A percentile compares a stretch with the other conserved stretches of the same genome.
These are phyloP conservation scores for Hanseniaspora pseudoguilliermondii DNA, from an alignment of 805 yeast genomes.

Conservation along the genomic window DNA sequence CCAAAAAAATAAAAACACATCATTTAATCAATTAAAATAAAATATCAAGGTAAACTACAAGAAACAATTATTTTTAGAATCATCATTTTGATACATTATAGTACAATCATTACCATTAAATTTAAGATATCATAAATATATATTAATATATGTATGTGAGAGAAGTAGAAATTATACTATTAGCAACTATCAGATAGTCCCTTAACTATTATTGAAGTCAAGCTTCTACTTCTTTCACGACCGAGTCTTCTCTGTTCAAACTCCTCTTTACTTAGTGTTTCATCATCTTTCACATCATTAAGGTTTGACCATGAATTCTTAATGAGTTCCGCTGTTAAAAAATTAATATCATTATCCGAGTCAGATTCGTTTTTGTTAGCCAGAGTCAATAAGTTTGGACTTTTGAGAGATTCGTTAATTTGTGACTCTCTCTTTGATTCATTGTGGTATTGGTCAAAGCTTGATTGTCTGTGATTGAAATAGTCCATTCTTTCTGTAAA, in stretches of 20 bases:
- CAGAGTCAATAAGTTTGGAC: background rate
- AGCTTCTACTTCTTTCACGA: slow-evolving; percentile 10
- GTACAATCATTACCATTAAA: too few relatives aligned
- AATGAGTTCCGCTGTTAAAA: background rate
- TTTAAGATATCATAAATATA: too few relatives aligned
- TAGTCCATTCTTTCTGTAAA: slow-evolving; percentile 11
- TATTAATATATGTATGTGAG: too few relatives aligned
- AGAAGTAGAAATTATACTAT: too few relatives aligned
- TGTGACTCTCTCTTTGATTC: background rate
- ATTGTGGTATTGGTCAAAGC: background rate
- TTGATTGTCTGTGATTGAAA: background rate
- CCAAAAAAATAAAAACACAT: too few relatives aligned
- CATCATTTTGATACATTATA: too few relatives aligned
- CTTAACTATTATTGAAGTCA: slow-evolving; percentile 2
- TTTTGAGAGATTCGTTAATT: background rate
- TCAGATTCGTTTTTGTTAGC: background rate
- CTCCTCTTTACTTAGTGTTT: background rate
- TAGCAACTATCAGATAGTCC: slow-evolving; percentile 4
- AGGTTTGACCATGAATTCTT: background rate
- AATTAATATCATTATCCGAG: background rate
- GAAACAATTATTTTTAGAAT: too few relatives aligned
- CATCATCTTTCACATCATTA: background rate
- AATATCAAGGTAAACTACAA: too few relatives aligned
- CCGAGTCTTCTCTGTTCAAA: background rate
- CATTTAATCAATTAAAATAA: too few relatives aligned